phyloP scores from a whole-genome alignment of 495 filamentous ascomycete species.

The Darksidea phi region DNA sequence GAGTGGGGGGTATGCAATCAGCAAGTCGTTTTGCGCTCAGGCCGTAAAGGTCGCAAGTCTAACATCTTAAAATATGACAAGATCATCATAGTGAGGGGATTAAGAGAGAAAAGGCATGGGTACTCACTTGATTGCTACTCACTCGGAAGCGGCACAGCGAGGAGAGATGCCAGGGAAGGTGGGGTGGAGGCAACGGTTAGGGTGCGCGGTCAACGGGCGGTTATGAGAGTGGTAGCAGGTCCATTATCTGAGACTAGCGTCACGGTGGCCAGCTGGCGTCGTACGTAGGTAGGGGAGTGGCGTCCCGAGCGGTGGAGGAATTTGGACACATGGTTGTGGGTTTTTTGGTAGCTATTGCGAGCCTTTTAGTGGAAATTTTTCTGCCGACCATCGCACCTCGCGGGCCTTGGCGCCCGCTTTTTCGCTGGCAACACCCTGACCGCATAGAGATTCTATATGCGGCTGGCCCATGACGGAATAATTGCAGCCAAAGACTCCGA shows the following conservation, averaged over 20 bases:
- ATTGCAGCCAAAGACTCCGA: too few species aligned
- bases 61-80: slow-evolving; percentile 35
- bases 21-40: slow-evolving; percentile 27
- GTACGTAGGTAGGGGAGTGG: background rate
- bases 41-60: slow-evolving; percentile 32
- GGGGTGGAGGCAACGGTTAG: background rate
- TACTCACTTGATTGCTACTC: background rate
- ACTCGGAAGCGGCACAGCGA: background rate
- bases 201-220: slow-evolving; percentile 5
- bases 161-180: slow-evolving; percentile 6
- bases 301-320: slow-evolving; percentile 2
- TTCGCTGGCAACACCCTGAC: too few species aligned
- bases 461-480: too few species aligned
- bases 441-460: too few species aligned
- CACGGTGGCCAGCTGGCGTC: slow-evolving; percentile 8
- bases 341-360: too few species aligned
- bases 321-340: slow-evolving; percentile 10
- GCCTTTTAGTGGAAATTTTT: too few species aligned
- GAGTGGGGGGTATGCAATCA: slow-evolving; percentile 16
- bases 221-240: slow-evolving; percentile 2
- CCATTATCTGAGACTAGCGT: slow-evolving; percentile 7
- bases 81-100: slow-evolving; percentile 28
- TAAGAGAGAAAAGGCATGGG: background rate
- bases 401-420: background rate
- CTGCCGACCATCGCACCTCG: too few species aligned